A percentile compares a stretch with the other conserved stretches of the same genome.
Evolutionary conservation across 2,329 filamentous ascomycete genomes (phyloP).

Genomic region (Xenoacremonium recifei): DNA sequence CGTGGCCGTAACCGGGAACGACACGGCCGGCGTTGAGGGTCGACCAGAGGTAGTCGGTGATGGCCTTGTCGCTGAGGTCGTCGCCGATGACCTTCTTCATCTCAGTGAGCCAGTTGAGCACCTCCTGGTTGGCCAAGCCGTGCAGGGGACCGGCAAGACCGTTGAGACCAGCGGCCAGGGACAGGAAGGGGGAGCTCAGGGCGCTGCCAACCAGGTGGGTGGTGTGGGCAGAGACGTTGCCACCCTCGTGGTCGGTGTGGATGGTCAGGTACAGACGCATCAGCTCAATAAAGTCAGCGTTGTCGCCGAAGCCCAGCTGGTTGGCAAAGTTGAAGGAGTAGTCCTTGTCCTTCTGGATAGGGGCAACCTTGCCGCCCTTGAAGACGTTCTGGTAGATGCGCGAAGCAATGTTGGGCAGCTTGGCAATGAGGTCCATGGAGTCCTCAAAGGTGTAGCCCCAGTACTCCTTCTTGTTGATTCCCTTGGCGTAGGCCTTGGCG

Average conservation of each 20-base stretch:
- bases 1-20: conserved; percentile 97
- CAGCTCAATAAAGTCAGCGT: conserved; percentile 96
- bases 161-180: conserved; percentile 93
- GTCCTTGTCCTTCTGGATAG: conserved; percentile 98
- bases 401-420: conserved; percentile 95
- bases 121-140: conserved; percentile 99
- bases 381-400: conserved; percentile 99
- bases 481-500: conserved; percentile 97
- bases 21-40: conserved; percentile 95
- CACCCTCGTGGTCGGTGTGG: conserved; percentile 99
- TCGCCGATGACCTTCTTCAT: conserved; percentile 96
- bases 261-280: conserved; percentile 99
- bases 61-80: conserved; percentile 92
- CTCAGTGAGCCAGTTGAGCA: conserved; percentile 97
- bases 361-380: conserved; percentile 98
- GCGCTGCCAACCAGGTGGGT: conserved; percentile 96
- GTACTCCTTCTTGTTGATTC: conserved; percentile 99
- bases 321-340: conserved; percentile 99
- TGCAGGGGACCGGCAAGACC: conserved; percentile 97
- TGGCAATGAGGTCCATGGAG: conserved; percentile 99
- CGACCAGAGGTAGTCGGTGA: conserved; percentile 98
- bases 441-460: conserved; percentile 99
- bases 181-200: conserved; percentile 96
- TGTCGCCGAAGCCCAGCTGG: conserved; percentile 94
- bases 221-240: conserved; percentile 97